These are phyloP conservation scores for Quillaja saponaria DNA, from an alignment of 306 rosid species.

Conservation along the genomic window DNA sequence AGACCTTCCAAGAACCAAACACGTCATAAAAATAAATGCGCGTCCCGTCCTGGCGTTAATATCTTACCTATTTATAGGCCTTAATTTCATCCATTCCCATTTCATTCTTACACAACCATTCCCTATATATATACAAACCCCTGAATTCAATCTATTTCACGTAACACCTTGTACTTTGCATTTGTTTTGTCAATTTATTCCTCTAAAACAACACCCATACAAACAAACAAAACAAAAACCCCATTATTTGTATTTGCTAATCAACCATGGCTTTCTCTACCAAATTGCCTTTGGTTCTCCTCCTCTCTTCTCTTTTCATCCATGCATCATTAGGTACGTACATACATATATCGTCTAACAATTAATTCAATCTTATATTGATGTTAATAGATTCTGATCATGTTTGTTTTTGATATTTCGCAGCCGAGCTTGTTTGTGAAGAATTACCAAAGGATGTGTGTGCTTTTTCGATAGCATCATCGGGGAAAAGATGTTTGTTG, in stretches of 20 bases:
- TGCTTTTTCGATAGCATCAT: slow-evolving; percentile 78
- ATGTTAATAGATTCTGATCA: neutral
- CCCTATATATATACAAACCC: neutral
- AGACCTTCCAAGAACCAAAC: too few species aligned
- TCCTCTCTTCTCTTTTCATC: slow-evolving; percentile 51
- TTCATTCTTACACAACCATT: slow-evolving; percentile 19
- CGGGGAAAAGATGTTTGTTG: slow-evolving; percentile 78
- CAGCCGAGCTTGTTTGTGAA: slow-evolving; percentile 66
- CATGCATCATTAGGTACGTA: slow-evolving; percentile 54
- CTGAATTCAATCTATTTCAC: slow-evolving; percentile 10
- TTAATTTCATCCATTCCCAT: too few species aligned
- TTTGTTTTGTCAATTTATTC: neutral
- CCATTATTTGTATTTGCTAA: neutral
- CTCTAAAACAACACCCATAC: neutral
- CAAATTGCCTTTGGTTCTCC: slow-evolving; percentile 41
- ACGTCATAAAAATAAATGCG: too few species aligned
- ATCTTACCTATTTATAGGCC: too few species aligned
- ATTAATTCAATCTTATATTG: neutral
- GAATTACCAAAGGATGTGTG: slow-evolving; percentile 55
- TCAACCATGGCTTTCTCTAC: slow-evolving; percentile 42
- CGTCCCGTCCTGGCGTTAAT: too few species aligned
- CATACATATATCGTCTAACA: neutral
- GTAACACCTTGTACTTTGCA: neutral
- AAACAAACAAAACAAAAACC: neutral
- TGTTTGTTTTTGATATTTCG: neutral